Percentiles rank a stretch among this genome's conserved stretches.
Evolutionary conservation across 345 rosid species (phyloP).

Genomic region (Combretum micranthum): DNA sequence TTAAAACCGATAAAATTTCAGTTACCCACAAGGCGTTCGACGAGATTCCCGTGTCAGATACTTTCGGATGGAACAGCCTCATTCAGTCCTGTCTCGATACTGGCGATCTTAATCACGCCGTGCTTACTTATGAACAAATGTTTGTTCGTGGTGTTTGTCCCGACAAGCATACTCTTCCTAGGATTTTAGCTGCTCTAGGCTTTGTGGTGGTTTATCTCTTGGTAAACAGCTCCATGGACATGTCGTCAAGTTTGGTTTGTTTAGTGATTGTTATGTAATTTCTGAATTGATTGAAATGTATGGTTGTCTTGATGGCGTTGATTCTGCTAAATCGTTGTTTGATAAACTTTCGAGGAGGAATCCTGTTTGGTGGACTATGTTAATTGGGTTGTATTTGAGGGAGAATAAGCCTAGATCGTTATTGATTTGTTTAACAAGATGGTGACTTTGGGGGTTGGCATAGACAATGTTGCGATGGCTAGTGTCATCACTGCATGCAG

Average conservation of each 20-base stretch:
- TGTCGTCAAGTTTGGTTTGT: conserved; percentile 32
- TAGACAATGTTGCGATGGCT: conserved; percentile 34
- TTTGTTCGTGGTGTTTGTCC: conserved; percentile 34
- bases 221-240: conserved; percentile 41
- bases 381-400: conserved; percentile 30
- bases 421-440: conserved; percentile 30
- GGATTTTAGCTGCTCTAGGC: conserved; percentile 33
- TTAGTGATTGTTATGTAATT: conserved; percentile 26
- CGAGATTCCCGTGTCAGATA: conserved; percentile 31
- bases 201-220: conserved; percentile 15
- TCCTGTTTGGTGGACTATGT: conserved; percentile 37
- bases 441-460: conserved; percentile 15
- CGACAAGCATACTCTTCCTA: conserved; percentile 40
- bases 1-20: neutral
- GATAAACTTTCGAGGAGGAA: conserved; percentile 23
- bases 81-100: conserved; percentile 29
- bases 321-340: conserved; percentile 30
- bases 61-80: conserved; percentile 36
- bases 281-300: conserved; percentile 40
- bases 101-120: conserved; percentile 15
- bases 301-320: conserved; percentile 32
- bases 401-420: conserved; percentile 27
- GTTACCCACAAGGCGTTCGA: conserved; percentile 29
- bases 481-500: conserved; percentile 37
- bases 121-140: conserved; percentile 35